These are phyloP conservation scores for Hericium rajendrae DNA, from an alignment of 768 basidiomycete genomes.

Conservation along the genomic window DNA sequence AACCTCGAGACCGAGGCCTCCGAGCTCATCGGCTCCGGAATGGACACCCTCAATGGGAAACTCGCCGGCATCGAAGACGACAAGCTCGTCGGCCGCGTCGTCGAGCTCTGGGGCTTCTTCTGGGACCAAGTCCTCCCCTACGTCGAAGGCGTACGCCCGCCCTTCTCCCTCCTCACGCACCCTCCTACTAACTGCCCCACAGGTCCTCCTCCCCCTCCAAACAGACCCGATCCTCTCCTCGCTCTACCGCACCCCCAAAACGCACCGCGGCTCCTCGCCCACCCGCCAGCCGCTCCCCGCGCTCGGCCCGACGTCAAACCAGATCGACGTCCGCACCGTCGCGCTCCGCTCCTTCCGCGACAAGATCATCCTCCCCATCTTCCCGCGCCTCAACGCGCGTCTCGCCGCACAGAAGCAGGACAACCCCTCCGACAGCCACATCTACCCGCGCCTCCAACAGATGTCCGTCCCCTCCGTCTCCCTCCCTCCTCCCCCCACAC, in stretches of 20 bases:
- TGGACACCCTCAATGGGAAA: slow-evolving; percentile 87
- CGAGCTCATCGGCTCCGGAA: slow-evolving; percentile 79
- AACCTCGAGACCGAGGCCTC: slow-evolving; percentile 70
- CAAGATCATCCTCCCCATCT: slow-evolving; percentile 62
- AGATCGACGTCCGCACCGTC: slow-evolving; percentile 76
- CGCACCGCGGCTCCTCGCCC: slow-evolving; percentile 36
- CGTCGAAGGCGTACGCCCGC: slow-evolving; percentile 62
- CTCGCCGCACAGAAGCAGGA: slow-evolving; percentile 51
- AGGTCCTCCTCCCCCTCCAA: slow-evolving; percentile 54
- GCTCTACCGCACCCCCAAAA: slow-evolving; percentile 51
- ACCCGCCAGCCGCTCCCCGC: slow-evolving; percentile 34
- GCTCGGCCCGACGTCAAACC: slow-evolving; percentile 29
- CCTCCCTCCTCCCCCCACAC: neutral
- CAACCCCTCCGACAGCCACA: slow-evolving; percentile 40
- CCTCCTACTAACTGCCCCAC: neutral
- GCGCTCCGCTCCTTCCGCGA: slow-evolving; percentile 76
- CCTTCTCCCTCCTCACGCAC: slow-evolving; percentile 20
- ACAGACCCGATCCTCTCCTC: slow-evolving; percentile 57
- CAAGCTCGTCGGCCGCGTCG: slow-evolving; percentile 63
- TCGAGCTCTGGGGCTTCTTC: slow-evolving; percentile 90
- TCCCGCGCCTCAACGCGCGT: slow-evolving; percentile 42
- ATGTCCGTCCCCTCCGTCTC: slow-evolving; percentile 39
- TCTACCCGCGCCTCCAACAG: slow-evolving; percentile 67
- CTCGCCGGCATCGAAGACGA: slow-evolving; percentile 70
- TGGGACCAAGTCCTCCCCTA: slow-evolving; percentile 86